phyloP scores from a whole-genome alignment of 306 rosid species.

The Sicyos edulis region DNA sequence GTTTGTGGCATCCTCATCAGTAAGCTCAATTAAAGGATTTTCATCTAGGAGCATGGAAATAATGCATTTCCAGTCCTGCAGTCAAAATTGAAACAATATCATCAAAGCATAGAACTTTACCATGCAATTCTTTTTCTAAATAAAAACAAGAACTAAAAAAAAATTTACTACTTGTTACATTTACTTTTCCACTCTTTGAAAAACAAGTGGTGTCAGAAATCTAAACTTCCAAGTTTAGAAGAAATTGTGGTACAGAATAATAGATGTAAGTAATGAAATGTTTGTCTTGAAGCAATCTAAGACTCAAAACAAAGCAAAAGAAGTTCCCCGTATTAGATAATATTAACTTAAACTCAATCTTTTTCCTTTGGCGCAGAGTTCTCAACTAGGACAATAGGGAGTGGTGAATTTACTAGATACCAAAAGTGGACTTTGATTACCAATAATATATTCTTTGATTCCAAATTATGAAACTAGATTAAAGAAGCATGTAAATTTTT shows the following conservation, averaged over 20 bases:
- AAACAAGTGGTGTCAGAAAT: neutral
- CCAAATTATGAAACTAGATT: slow-evolving; percentile 5
- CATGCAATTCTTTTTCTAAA: neutral
- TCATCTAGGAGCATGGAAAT: slow-evolving; percentile 82
- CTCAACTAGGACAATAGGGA: neutral
- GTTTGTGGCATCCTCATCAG: slow-evolving; percentile 86
- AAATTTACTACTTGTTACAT: neutral
- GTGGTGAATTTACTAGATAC: neutral
- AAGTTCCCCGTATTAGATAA: neutral
- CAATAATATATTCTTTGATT: neutral
- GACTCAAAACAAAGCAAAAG: neutral
- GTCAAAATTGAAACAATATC: slow-evolving; percentile 26
- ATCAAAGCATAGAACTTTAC: slow-evolving; percentile 25
- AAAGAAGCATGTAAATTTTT: neutral
- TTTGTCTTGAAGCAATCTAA: neutral
- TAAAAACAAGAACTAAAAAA: neutral
- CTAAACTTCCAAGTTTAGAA: neutral
- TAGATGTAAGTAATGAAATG: neutral
- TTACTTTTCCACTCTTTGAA: neutral
- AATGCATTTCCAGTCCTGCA: slow-evolving; percentile 96
- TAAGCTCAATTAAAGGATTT: slow-evolving; percentile 59
- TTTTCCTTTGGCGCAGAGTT: neutral
- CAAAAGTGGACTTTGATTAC: neutral
- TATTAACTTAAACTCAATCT: neutral
- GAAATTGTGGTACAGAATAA: neutral